Conservation (phyloP, 495 filamentous ascomycete genomes). For the Talaromyces liani region DNA sequence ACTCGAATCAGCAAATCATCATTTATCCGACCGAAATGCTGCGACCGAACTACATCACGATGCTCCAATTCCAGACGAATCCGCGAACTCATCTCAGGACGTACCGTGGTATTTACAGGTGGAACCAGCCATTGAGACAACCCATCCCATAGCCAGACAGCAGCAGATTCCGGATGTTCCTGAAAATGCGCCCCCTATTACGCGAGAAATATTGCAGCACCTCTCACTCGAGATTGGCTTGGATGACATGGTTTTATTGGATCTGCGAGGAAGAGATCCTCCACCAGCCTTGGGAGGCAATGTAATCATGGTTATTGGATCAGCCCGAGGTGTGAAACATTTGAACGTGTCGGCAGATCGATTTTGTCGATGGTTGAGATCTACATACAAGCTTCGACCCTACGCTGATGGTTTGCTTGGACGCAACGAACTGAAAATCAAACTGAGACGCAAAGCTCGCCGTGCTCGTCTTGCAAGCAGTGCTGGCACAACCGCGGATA, state of each 20-base stretch:
- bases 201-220: slow-evolving; percentile 67
- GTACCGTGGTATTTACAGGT: slow-evolving; percentile 87
- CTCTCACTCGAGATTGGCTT: slow-evolving; percentile 76
- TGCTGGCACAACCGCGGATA: slow-evolving; percentile 37
- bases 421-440: slow-evolving; percentile 84
- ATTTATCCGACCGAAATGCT: background rate
- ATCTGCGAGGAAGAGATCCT: slow-evolving; percentile 77
- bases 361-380: slow-evolving; percentile 78
- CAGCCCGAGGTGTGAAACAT: slow-evolving; percentile 87
- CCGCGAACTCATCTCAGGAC: slow-evolving; percentile 13
- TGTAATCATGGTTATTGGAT: slow-evolving; percentile 89
- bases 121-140: slow-evolving; percentile 38
- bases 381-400: slow-evolving; percentile 58
- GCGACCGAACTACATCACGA: background rate
- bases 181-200: slow-evolving; percentile 60
- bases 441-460: slow-evolving; percentile 69
- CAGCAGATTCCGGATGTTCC: slow-evolving; percentile 73
- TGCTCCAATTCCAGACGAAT: background rate
- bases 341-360: slow-evolving; percentile 87
- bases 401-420: slow-evolving; percentile 84
- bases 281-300: slow-evolving; percentile 80
- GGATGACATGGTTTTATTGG: slow-evolving; percentile 66
- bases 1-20: background rate
- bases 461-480: slow-evolving; percentile 66
- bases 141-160: slow-evolving; percentile 47